Evolutionary conservation across 495 filamentous ascomycete genomes (phyloP).

Genomic region (Elaphomyces granulatus): DNA sequence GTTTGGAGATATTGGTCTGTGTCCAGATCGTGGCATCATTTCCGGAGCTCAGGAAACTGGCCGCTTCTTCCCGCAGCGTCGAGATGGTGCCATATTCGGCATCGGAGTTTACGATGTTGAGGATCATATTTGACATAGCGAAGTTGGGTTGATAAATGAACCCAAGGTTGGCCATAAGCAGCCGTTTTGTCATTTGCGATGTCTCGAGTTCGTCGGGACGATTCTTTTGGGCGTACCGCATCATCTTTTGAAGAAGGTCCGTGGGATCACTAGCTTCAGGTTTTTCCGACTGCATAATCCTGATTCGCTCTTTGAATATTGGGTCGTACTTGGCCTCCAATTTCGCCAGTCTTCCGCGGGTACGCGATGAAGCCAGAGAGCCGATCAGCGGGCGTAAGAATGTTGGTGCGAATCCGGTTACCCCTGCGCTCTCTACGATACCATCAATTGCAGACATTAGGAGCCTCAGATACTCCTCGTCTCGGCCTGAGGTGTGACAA

Average conservation of each 20-base stretch:
- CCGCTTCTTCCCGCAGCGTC: constrained; percentile 19
- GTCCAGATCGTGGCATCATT: constrained; percentile 15
- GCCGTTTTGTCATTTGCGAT: constrained; percentile 18
- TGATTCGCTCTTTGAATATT: constrained; percentile 8
- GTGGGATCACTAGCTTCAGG: constrained; percentile 11
- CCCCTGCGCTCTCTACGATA: constrained; percentile 14
- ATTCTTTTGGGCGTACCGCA: constrained; percentile 18
- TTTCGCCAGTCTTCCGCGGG: constrained; percentile 1
- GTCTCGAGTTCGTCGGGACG: constrained; percentile 18
- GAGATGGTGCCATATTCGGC: constrained; percentile 22
- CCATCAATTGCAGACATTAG: constrained; percentile 10
- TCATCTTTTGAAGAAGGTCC: constrained; percentile 25
- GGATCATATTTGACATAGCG: constrained; percentile 27
- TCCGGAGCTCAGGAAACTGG: constrained; percentile 5
- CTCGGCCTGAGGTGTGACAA: constrained; percentile 6
- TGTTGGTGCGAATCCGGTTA: constrained; percentile 12
- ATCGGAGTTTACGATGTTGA: constrained; percentile 28
- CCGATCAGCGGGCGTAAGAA: constrained; percentile 19
- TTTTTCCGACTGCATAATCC: constrained; percentile 10
- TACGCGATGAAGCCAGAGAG: constrained; percentile 6
- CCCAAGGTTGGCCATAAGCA: constrained; percentile 32
- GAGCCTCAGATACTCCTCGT: constrained; percentile 15
- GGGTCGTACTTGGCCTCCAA: constrained; percentile 15
- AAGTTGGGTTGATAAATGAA: constrained; percentile 38
- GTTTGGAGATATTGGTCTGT: constrained; percentile 16